Base-by-base conservation (phyloP, 768 basidiomycete genomes). In the Dendrothele bispora region DNA sequence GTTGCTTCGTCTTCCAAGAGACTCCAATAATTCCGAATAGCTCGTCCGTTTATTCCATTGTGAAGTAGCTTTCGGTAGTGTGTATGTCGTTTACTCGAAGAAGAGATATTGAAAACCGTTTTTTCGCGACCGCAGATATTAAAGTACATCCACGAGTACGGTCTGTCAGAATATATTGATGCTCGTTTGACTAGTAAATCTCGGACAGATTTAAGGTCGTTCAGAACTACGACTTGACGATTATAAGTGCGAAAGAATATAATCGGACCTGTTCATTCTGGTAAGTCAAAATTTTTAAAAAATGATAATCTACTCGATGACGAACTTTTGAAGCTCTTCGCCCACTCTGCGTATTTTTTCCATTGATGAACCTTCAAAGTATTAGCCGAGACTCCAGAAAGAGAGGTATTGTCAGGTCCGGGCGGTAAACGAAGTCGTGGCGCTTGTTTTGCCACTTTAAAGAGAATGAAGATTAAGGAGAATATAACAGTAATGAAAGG, bases 121-220 rank as follows among this genome's bases (percentile, higher is more conserved):
- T 66, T 57, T 25, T 67, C 69, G 8, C 74, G 70, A 18, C 63
- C 72, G 46, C 72, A 73, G 22, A 78, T 62, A 5, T 68, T 67
- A 43, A 69, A 62, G 50, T 64, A 72, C 72, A 78, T 74, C 63
- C 68, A 69, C 5, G 63, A 64, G 43, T 63, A 63, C 2, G 79
- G 80, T 7, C 81, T 72, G 50, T 80, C 80, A 5, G 80, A 82
- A 52, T 83, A 84, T 27, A 76, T 73, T 36, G 60, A 61, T 24
- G 78, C 72, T 18, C 81, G 73, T 48, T 69, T 68, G 43, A 77
- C 75, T 7, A 84, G 69, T 4, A 84, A 67, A 24, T 80, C 72
- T 41, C 66, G 60, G 4, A 79, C 70, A 7, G 75, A 61, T 21
- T 58, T 54, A 38, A 65, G 63, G 39, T 69, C 70, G 59, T 80